Evolutionary conservation across 2,329 filamentous ascomycete genomes (phyloP), one percentile per base, ranked within the genome.

Genomic region (Passalora sequoiae): DNA sequence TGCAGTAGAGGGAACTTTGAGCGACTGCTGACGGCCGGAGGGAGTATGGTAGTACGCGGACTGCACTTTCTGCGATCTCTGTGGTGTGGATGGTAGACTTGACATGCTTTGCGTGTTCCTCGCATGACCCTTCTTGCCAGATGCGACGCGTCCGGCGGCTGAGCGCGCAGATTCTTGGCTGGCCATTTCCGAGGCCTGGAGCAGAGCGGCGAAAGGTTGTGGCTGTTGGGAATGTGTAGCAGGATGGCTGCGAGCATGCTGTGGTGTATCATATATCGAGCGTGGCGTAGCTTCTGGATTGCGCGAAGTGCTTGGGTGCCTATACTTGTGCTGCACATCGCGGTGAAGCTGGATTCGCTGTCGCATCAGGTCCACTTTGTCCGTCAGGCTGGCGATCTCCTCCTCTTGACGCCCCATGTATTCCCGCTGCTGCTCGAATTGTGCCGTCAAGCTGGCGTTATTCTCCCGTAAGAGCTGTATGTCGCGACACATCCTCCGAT

Each of bases 261-360:
- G 58, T 41, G 68, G 55, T 32, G 61, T 58, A 58, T 56, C 50
- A 60, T 66, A 46, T 72, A 53, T 46, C 3, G 59, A 70, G 73
- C 30, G 73, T 74, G 50, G 66, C 66, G 82, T 67, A 45, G 80
- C 73, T 45, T 77, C 70, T 47, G 84, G 81, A 24, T 79, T 77
- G 6, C 29, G 22, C 7, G 40, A 36, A 9, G 30, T 38, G 3
- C 79, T 81, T 39, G 64, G 66, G 10, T 84, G 83, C 1, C 86
- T 85, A 56, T 86, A 84, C 58, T 85, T 83, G 37, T 94, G 77
- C 60, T 94, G 81, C 60, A 94, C 89, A 60, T 94, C 86, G 50
- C 91, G 76, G 60, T 95, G 95, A 63, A 94, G 87, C 30, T 85
- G 80, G 51, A 97, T 94, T 15, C 91, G 83, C 49, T 82, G 86